Evolutionary conservation across 441 rosid genomes (phyloP), one percentile per base, ranked within the genome.

Genomic region (Jatropha podagrica): DNA sequence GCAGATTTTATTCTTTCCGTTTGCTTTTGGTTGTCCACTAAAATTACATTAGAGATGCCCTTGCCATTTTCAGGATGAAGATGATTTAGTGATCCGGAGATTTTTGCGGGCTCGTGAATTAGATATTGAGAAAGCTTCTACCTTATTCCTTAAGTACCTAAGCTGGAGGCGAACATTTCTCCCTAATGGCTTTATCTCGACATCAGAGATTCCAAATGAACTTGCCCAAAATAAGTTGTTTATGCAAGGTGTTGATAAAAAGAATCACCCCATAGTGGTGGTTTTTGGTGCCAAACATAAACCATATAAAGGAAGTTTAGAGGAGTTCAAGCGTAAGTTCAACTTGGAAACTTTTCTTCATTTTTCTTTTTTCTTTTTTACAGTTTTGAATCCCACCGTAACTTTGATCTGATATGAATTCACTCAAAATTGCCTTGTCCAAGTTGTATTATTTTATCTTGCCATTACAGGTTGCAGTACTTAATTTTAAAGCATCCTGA

Each of bases 71-170:
- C 76, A 94, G 98, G 90, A 90, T 69, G 90, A 76, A 62, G 97
- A 95, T 86, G 98, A 92, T 80, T 82, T 86, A 60, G 87, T 83
- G 93, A 79, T 95, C 71, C 74, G 97, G 79, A 83, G 99, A 81
- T 95, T 95, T 83, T 81, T 95, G 67, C 76, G 96, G n/a, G 98
- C 98, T 69, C 90, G 97, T 18, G 95, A 95, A 72, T 79, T 86
- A 1, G 98, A 95, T 77, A 83, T 95, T 18, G 95, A 92, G 81
- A 95, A 90, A 81, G 97, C 97, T 52, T 88, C 93, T 13, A 80
- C 81, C 75, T 55, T 91, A 63, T 88, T 95, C 51, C 83, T 91
- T 2, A 92, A 91, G 85, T 92, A 85, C 78, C 78, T 92, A 15
- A 85, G 85, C 79, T 95, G 97, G 98, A 90, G 76, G 74, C 80